A percentile compares a stretch with the other conserved stretches of the same genome.
Evolutionary conservation across 2,329 filamentous ascomycete genomes (phyloP).

Genomic region (Truncatella angustata): DNA sequence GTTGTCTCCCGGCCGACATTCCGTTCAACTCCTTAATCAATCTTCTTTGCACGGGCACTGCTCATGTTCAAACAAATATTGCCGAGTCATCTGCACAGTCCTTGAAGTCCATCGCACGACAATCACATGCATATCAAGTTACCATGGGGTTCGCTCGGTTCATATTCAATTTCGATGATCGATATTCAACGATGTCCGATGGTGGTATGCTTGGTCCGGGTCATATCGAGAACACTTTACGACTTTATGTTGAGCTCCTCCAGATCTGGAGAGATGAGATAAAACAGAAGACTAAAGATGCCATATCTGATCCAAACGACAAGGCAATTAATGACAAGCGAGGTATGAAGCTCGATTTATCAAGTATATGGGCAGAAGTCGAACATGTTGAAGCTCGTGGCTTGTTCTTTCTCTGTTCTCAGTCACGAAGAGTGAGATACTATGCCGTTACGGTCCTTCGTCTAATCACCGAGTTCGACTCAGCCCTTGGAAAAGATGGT

Average conservation of each 20-base stretch:
- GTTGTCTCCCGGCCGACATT: slow-evolving; percentile 88
- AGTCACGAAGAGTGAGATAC: slow-evolving; percentile 82
- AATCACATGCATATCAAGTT: slow-evolving; percentile 90
- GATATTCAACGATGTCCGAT: slow-evolving; percentile 97
- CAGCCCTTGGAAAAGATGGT: slow-evolving; percentile 71
- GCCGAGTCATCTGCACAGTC: slow-evolving; percentile 90
- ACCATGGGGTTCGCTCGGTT: slow-evolving; percentile 96
- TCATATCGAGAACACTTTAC: slow-evolving; percentile 91
- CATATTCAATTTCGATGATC: slow-evolving; percentile 97
- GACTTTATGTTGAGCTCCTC: slow-evolving; percentile 88
- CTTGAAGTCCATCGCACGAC: slow-evolving; percentile 89
- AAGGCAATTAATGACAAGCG: slow-evolving; percentile 65
- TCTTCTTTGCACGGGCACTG: slow-evolving; percentile 91
- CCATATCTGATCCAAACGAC: slow-evolving; percentile 62
- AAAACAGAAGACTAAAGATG: slow-evolving; percentile 77
- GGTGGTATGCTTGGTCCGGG: slow-evolving; percentile 92
- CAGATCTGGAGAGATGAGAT: slow-evolving; percentile 99
- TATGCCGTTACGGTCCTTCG: slow-evolving; percentile 92
- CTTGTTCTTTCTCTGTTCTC: slow-evolving; percentile 94
- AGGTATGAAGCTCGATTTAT: slow-evolving; percentile 77
- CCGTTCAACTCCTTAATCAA: slow-evolving; percentile 94
- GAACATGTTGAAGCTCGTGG: slow-evolving; percentile 97
- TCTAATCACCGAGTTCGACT: slow-evolving; percentile 91
- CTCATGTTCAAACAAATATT: slow-evolving; percentile 90
- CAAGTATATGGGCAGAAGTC: slow-evolving; percentile 86